Evolutionary conservation across 352 stramenopile species (phyloP).

Genomic region (Phytophthora megakarya): DNA sequence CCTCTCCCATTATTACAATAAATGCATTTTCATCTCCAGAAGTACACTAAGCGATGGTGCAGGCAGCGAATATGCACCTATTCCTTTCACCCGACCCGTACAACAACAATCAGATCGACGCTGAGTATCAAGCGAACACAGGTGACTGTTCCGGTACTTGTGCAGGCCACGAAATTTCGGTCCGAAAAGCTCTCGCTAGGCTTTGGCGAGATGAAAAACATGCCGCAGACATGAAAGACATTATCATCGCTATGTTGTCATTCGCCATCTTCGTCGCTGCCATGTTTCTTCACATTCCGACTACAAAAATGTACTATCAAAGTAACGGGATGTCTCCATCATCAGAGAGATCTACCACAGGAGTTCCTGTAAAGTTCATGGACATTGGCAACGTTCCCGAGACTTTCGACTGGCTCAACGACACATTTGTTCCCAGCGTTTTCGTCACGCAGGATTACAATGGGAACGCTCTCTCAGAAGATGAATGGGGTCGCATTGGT

Average conservation of each 20-base stretch:
- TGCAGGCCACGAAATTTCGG: constrained; percentile 7
- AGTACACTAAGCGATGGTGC: not conserved
- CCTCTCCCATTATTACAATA: not conserved
- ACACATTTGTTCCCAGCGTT: constrained; percentile 45
- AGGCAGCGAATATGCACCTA: constrained; percentile 12
- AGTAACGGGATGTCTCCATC: constrained; percentile 32
- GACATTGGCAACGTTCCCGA: constrained; percentile 40
- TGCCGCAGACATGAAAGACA: constrained; percentile 35
- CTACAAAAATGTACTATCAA: constrained; percentile 41
- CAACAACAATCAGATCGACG: constrained; percentile 5
- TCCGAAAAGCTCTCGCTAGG: constrained; percentile 33
- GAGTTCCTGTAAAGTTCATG: constrained; percentile 35
- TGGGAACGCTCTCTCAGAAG: constrained; percentile 26
- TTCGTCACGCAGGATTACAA: constrained; percentile 59
- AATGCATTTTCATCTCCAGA: not conserved
- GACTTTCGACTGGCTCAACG: constrained; percentile 50
- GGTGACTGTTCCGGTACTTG: not conserved
- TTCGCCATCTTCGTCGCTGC: constrained; percentile 48
- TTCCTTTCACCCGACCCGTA: constrained; percentile 13
- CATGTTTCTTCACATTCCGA: constrained; percentile 51
- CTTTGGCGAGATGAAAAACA: constrained; percentile 51
- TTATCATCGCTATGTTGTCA: constrained; percentile 41
- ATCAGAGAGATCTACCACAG: constrained; percentile 26
- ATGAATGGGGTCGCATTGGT: constrained; percentile 36
- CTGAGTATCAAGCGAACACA: constrained; percentile 3